Base-by-base conservation (phyloP, 176 grass and related monocot genomes). In the Thinopyrum elongatum region DNA sequence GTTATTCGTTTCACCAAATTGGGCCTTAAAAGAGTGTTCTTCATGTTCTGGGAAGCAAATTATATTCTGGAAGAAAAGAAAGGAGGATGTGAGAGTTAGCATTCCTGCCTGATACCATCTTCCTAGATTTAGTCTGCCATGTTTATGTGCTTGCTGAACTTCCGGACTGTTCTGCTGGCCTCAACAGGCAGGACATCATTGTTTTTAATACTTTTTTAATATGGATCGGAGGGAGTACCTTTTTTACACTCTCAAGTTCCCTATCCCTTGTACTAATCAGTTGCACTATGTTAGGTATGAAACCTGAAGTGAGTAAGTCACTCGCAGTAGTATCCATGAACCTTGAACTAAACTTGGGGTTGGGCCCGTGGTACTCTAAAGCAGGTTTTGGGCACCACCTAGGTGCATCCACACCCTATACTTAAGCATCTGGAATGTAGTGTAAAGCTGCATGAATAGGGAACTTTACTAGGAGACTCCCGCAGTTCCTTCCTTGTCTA, bases 1-100 rank as follows among this genome's bases (percentile, higher is more conserved):
- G 39, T 11, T 15, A 74, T 74, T 29, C 28, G 4, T 75, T 49
- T 75, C 72, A 75, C 26, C 14, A 74, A 75, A 29, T 49, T 29
- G 71, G 13, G n/a, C n/a, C 12, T 74, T 74, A 17, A 53, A 53
- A 19, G 49, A 19, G 6, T 19, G 16, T 58, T 53, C 25, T 85
- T 15, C 11, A 46, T 46, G 10, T 88, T 84, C 83, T 8, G 16
- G 6, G 29, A 60, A 82, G 51, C 51, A 76, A 76, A 22, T 62
- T 75, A 23, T 42, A 41, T 11, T 80, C 21, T 84, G 86, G 88
- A 93, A 93, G 92, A 88, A 93, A 90, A 90, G 91, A 90, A 93
- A 85, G 86, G 92, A 68, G 82, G 67, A 11, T 93, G 83, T 78
- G 46, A 46, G 68, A 90, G 88, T 87, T 82, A 64, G 60, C 74